Percentiles rank a stretch among this genome's conserved stretches.
phyloP scores from a whole-genome alignment of 129 eudicot species.

The Artemisia argyi region DNA sequence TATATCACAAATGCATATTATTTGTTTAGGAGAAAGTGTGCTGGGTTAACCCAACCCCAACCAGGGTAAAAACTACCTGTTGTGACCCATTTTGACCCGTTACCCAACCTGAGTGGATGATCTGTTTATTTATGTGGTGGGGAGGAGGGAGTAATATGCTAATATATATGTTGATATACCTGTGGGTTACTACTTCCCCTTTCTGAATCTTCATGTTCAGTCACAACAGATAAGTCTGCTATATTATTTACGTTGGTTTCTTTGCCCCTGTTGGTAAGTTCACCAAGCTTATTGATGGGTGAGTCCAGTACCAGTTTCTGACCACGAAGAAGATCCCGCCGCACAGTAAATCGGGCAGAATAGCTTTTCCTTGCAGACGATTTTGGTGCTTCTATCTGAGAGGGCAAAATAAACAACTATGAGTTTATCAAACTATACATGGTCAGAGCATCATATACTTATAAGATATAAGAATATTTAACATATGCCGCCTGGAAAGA shows the following conservation, averaged over 20 bases:
- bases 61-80: background rate
- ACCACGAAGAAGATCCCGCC: conserved; percentile 44
- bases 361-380: conserved; percentile 44
- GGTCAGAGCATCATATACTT: conserved; percentile 1
- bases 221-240: conserved; percentile 8
- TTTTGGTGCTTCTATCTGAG: conserved; percentile 36
- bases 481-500: background rate
- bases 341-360: conserved; percentile 40
- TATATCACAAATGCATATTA: background rate
- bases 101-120: background rate
- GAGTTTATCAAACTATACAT: conserved; percentile 19
- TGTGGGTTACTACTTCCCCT: conserved; percentile 25
- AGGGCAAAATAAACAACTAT: conserved; percentile 5
- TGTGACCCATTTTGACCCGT: background rate
- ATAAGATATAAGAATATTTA: no score
- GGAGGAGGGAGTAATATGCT: background rate
- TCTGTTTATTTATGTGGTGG: background rate
- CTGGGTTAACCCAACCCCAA: background rate
- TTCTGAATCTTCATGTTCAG: conserved; percentile 24
- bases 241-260: conserved; percentile 16
- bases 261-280: conserved; percentile 22
- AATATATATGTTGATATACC: conserved; percentile 24
- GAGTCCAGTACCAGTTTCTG: conserved; percentile 31
- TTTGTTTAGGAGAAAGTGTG: background rate
- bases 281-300: conserved; percentile 24